Conservation (phyloP, 495 filamentous ascomycete species). For the Tuber aestivum region DNA sequence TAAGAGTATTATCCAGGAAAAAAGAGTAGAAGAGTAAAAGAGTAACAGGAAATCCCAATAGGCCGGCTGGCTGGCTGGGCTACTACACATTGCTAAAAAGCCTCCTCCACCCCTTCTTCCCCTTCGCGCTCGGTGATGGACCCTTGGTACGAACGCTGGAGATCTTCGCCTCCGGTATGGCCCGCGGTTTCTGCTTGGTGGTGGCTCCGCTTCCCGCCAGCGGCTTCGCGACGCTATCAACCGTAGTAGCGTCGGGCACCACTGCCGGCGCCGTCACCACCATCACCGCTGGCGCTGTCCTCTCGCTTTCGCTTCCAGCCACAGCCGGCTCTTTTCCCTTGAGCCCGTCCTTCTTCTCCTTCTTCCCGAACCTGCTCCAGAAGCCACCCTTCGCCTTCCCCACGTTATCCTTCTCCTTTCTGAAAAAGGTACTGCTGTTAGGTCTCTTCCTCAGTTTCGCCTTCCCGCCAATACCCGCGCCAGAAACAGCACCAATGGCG, state of each 20-base stretch:
- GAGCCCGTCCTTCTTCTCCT: background rate
- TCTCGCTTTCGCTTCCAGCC: background rate
- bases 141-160: background rate
- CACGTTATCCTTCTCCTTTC: slow-evolving; percentile 1
- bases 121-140: background rate
- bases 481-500: background rate
- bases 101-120: background rate
- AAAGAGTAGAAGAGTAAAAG: background rate
- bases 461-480: background rate
- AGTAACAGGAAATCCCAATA: background rate
- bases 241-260: background rate
- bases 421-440: background rate
- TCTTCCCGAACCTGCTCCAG: background rate
- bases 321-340: background rate
- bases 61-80: too few species aligned
- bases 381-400: background rate
- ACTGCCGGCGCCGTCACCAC: too few species aligned
- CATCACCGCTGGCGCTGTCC: background rate
- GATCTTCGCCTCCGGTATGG: background rate
- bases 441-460: slow-evolving; percentile 4
- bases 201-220: background rate
- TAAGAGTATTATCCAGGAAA: background rate
- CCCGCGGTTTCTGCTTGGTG: background rate
- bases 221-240: background rate
- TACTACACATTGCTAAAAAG: background rate